Evolutionary conservation across 441 rosid species (phyloP).

Genomic region (Heliophila coronopifolia): DNA sequence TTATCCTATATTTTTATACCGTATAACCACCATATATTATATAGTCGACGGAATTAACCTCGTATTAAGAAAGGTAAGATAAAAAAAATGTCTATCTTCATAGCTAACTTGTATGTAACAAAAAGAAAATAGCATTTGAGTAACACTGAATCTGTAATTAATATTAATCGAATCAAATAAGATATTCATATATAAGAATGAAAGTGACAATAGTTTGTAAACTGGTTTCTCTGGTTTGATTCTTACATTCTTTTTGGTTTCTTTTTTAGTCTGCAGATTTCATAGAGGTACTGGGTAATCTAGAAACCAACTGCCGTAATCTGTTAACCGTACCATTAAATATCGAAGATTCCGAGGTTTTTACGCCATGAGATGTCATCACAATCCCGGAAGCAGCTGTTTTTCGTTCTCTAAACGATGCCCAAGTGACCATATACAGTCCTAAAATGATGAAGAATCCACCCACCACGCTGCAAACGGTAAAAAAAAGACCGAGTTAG

Average conservation of each 20-base stretch:
- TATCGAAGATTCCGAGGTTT: constrained; percentile 42
- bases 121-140: background rate
- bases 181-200: background rate
- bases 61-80: too few relatives aligned
- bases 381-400: constrained; percentile 24
- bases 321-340: constrained; percentile 38
- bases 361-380: constrained; percentile 31
- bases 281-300: constrained; percentile 23
- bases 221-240: constrained; percentile 5
- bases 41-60: too few relatives aligned
- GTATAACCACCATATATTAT: too few relatives aligned
- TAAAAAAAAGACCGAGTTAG: constrained; percentile 17
- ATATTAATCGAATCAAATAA: background rate
- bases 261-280: constrained; percentile 30
- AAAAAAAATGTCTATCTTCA: too few relatives aligned
- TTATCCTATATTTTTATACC: too few relatives aligned
- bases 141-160: constrained; percentile 1
- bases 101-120: too few relatives aligned
- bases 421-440: constrained; percentile 92
- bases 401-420: constrained; percentile 57
- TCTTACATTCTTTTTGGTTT: background rate
- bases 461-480: constrained; percentile 61
- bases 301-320: constrained; percentile 31
- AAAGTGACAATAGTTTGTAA: constrained; percentile 5
- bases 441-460: constrained; percentile 78